Base-by-base conservation (phyloP, 2,329 filamentous ascomycete genomes). In the Nannizzia gypsea region DNA sequence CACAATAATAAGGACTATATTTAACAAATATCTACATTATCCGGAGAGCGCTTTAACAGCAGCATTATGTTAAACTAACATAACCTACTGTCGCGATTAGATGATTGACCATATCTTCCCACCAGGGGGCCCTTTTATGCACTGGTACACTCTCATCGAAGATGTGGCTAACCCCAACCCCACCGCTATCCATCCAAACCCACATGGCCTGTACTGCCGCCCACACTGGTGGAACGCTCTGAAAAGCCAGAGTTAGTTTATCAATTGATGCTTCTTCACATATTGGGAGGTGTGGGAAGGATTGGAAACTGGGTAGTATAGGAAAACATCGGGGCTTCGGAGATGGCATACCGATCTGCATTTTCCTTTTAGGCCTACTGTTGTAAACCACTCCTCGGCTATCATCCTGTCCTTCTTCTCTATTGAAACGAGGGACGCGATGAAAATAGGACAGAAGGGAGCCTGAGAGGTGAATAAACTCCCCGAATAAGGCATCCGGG, bases 401-500 rank as follows among this genome's bases (percentile, higher is more conserved):
- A 60, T 56, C 26, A n/a, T 44, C 20, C 62, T 60, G 6, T 62
- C 60, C 38, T 60, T 36, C n/a, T 59, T 28, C 17, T 36, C 42
- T 24, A 36, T 48, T 6, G 57, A 56, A 28, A 63, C 58, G 13
- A 63, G 54, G 3, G 56, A 59, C 11, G 59, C 58, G 24, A 63
- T 34, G n/a, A 59, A 59, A 26, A 63, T 46, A 17, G 48, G 46
- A 38, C 50, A 63, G 22, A 63, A 60, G 3, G 62, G 57, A 8
- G 60, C 55, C 46, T 62, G 62, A 11, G 62, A 62, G 1, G 62
- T 63, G 36, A 62, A 63, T 9, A 63, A 52, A 3, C 22, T 34
- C 4, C 62, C 62, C 17, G 48, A 56, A 38, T 52, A 57, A n/a
- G 62, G 62, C 48, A 63, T 56, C 15, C 26, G 44, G 8, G 56